These are phyloP conservation scores for Camelina neglecta DNA, from an alignment of 345 rosid genomes.

Conservation along the genomic window DNA sequence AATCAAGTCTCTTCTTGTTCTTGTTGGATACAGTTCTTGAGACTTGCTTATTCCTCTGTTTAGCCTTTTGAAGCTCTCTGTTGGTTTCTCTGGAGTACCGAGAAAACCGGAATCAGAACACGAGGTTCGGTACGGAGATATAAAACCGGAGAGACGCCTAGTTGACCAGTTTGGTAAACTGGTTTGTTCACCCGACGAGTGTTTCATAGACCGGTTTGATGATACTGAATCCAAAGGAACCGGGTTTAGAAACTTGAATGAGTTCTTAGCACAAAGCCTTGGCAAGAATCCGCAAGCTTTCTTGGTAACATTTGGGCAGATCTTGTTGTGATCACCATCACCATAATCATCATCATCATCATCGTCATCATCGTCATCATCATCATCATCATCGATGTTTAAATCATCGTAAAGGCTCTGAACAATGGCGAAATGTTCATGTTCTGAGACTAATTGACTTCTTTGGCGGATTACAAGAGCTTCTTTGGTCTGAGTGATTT, in stretches of 20 bases:
- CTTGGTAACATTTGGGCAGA: conserved; percentile 33
- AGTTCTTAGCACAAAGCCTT: conserved; percentile 66
- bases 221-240: conserved; percentile 46
- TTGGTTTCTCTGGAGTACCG: conserved; percentile 58
- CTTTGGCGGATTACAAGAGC: conserved; percentile 35
- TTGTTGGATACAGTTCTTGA: conserved; percentile 57
- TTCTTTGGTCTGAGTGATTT: conserved; percentile 53
- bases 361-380: conserved; percentile 56
- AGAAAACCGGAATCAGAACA: conserved; percentile 55
- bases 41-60: conserved; percentile 55
- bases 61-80: conserved; percentile 50
- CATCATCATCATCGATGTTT: conserved; percentile 49
- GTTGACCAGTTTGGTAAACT: conserved; percentile 43
- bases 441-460: conserved; percentile 45
- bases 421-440: conserved; percentile 44
- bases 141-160: conserved; percentile 52
- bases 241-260: conserved; percentile 62
- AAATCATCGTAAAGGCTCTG: conserved; percentile 49
- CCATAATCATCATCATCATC: conserved; percentile 33
- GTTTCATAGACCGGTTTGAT: conserved; percentile 30
- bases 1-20: conserved; percentile 48
- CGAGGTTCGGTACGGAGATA: conserved; percentile 62
- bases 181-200: conserved; percentile 34
- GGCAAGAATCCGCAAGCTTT: conserved; percentile 87
- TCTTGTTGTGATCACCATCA: conserved; percentile 35